These are phyloP conservation scores for Thelonectria olida DNA, from an alignment of 2,329 filamentous ascomycete species.

Conservation along the genomic window DNA sequence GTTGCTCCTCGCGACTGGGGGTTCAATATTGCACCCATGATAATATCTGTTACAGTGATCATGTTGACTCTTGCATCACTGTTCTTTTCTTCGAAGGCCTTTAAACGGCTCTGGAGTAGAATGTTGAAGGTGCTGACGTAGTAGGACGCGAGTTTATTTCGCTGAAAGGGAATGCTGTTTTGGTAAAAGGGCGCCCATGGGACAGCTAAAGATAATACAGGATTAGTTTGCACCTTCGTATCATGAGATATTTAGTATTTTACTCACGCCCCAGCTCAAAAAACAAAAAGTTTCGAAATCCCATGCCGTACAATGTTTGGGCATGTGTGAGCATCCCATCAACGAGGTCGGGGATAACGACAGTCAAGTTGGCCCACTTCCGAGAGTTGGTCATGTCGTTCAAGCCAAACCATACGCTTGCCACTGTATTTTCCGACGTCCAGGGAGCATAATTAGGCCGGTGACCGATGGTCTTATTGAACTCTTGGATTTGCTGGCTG, in stretches of 20 bases:
- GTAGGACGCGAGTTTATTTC: background rate
- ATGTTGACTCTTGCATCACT: background rate
- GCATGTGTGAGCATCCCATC: background rate
- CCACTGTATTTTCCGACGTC: background rate
- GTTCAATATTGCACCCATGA: background rate
- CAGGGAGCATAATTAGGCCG: background rate
- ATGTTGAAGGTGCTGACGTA: background rate
- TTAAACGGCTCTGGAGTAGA: background rate
- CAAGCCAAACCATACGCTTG: background rate
- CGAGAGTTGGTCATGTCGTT: background rate
- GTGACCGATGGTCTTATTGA: background rate
- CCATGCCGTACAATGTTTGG: background rate
- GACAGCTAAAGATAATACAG: background rate
- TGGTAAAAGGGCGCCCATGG: background rate
- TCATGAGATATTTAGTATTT: background rate
- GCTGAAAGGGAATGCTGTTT: background rate
- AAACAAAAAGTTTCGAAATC: background rate
- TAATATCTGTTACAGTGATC: background rate
- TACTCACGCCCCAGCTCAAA: background rate
- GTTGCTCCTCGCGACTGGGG: background rate
- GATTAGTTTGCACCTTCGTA: no score
- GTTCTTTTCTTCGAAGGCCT: background rate
- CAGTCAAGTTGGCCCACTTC: background rate
- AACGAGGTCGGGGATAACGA: background rate
- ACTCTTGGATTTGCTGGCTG: background rate